These are phyloP conservation scores for Elymus sibiricus DNA, from an alignment of 176 grass and related monocot genomes.

Conservation along the genomic window DNA sequence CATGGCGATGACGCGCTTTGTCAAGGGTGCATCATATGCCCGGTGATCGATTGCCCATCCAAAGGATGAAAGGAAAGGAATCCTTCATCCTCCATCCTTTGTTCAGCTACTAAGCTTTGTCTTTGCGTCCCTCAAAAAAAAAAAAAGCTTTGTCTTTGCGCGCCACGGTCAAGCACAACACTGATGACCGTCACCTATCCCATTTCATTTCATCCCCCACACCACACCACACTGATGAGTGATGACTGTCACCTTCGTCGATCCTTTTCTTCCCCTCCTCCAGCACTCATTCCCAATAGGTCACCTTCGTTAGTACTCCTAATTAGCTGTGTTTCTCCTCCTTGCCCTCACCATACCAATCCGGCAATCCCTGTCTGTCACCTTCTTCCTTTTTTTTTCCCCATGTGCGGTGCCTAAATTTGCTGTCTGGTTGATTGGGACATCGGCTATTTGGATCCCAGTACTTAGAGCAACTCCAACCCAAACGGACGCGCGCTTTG, in stretches of 20 bases:
- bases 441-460: not conserved
- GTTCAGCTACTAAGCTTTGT: slow-evolving; percentile 1
- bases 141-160: not conserved
- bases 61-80: not conserved
- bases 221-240: too few relatives aligned
- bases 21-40: slow-evolving; percentile 34
- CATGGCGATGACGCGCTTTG: not conserved
- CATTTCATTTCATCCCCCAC: not conserved
- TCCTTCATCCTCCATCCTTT: not conserved
- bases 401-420: not conserved
- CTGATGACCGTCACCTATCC: not conserved
- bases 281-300: not conserved
- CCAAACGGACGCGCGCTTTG: too few relatives aligned
- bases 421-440: not conserved
- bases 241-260: not conserved
- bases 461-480: too few relatives aligned
- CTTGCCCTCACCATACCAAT: not conserved
- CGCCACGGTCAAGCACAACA: not conserved
- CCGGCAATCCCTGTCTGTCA: not conserved
- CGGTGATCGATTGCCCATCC: slow-evolving; percentile 1
- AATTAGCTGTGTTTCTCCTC: not conserved
- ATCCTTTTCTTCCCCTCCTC: too few relatives aligned
- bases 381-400: not conserved
- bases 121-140: too few relatives aligned
- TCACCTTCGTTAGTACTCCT: not conserved